phyloP scores from a whole-genome alignment of 495 filamentous ascomycete genomes.

The Pyronema omphalodes region DNA sequence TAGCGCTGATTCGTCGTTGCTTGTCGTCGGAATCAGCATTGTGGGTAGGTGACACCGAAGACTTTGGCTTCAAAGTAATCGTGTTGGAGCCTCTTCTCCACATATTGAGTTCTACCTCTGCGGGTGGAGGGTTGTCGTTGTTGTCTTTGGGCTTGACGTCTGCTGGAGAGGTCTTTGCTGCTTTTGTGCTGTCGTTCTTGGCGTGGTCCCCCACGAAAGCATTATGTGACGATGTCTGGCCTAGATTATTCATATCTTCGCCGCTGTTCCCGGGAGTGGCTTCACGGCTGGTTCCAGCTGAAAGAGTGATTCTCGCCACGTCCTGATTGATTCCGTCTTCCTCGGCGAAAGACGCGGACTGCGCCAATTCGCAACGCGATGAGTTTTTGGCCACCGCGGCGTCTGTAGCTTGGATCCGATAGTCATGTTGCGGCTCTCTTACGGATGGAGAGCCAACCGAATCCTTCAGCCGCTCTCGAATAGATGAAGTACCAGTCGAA shows the following conservation, averaged over 20 bases:
- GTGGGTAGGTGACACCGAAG: not conserved
- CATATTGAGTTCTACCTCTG: not conserved
- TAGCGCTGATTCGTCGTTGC: not conserved
- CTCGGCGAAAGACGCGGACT: too few relatives aligned
- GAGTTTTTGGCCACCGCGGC: too few relatives aligned
- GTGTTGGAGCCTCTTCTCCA: not conserved
- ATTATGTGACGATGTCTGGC: too few relatives aligned
- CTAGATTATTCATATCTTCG: too few relatives aligned
- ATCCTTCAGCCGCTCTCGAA: not conserved
- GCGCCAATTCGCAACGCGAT: too few relatives aligned
- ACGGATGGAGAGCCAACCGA: not conserved
- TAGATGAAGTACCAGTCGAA: not conserved
- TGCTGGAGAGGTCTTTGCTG: not conserved
- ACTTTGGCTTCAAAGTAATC: not conserved
- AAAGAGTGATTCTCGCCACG: too few relatives aligned
- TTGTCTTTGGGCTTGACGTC: not conserved
- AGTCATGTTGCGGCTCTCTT: not conserved
- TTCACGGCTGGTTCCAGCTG: too few relatives aligned
- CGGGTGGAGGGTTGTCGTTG: not conserved
- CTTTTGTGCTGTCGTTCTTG: too few relatives aligned
- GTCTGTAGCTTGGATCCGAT: too few relatives aligned
- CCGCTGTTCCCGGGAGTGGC: too few relatives aligned
- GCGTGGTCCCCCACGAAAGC: too few relatives aligned
- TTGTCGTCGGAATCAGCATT: not conserved
- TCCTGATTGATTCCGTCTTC: too few relatives aligned